These are phyloP conservation scores for Epithemia pelagica DNA, from an alignment of 108 stramenopile genomes.

Conservation along the genomic window DNA sequence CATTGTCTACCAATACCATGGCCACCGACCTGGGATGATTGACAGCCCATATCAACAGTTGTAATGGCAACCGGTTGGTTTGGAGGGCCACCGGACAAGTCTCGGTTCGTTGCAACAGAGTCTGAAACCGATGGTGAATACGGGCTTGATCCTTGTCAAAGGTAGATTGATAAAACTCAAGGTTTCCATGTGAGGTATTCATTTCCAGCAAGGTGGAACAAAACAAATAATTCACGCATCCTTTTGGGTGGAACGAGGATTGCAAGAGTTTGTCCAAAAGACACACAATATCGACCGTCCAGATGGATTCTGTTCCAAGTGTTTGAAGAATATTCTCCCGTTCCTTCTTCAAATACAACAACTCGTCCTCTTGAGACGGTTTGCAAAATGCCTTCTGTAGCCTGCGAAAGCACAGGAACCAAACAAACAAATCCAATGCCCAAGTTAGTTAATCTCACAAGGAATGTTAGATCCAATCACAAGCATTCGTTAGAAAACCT, in stretches of 20 bases:
- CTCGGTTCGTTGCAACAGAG: neutral
- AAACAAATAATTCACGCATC: slow-evolving; percentile 5
- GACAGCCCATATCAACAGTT: slow-evolving; percentile 35
- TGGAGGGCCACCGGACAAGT: neutral
- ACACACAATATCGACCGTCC: slow-evolving; percentile 69
- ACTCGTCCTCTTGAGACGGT: too few relatives aligned
- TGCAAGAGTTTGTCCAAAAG: slow-evolving; percentile 21
- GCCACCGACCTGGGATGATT: slow-evolving; percentile 50
- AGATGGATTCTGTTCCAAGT: slow-evolving; percentile 58
- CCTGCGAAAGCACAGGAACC: too few relatives aligned
- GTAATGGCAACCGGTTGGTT: slow-evolving; percentile 12
- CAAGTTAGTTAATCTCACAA: too few relatives aligned
- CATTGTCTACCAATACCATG: slow-evolving; percentile 62
- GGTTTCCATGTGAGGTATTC: slow-evolving; percentile 24
- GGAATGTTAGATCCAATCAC: too few relatives aligned
- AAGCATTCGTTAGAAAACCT: too few relatives aligned
- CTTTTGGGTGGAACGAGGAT: neutral
- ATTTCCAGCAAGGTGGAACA: slow-evolving; percentile 21
- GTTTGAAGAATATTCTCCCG: slow-evolving; percentile 22
- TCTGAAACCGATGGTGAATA: slow-evolving; percentile 15
- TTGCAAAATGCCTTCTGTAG: too few relatives aligned
- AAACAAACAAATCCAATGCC: too few relatives aligned
- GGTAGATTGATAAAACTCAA: slow-evolving; percentile 52
- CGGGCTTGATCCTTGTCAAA: slow-evolving; percentile 50
- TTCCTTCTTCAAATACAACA: slow-evolving; percentile 6